Percentiles rank a stretch among this genome's conserved stretches.
Conservation (phyloP, 495 filamentous ascomycete species). For the Chlorociboria aeruginascens region DNA sequence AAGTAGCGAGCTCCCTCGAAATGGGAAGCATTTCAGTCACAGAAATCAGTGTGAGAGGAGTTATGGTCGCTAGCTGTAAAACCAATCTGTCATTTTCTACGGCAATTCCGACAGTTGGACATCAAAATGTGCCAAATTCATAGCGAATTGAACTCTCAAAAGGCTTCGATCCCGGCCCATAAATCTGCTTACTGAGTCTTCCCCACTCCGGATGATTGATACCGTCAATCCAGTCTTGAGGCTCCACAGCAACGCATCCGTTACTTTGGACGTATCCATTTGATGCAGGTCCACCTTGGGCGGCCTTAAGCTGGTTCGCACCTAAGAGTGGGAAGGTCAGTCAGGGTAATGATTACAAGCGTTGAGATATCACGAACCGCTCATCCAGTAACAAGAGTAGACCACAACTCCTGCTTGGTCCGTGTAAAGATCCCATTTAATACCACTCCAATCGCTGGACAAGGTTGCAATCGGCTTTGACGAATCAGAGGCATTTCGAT, state of each 20-base stretch:
- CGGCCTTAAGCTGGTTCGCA: constrained; percentile 3
- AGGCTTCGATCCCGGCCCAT: constrained; percentile 27
- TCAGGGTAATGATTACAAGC: background rate
- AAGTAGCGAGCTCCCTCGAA: too few species aligned
- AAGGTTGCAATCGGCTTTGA: constrained; percentile 48
- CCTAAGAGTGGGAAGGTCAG: background rate
- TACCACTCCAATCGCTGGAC: constrained; percentile 51
- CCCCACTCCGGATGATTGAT: constrained; percentile 74
- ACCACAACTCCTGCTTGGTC: constrained; percentile 73
- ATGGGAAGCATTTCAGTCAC: too few species aligned
- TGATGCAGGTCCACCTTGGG: constrained; percentile 5
- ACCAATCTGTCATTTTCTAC: too few species aligned
- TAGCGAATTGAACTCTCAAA: constrained; percentile 6
- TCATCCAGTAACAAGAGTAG: constrained; percentile 43
- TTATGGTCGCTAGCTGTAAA: too few species aligned
- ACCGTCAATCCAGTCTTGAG: constrained; percentile 64
- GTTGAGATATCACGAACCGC: constrained; percentile 1
- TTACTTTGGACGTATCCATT: constrained; percentile 18
- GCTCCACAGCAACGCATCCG: constrained; percentile 58
- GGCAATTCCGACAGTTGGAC: too few species aligned
- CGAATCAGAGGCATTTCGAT: constrained; percentile 64
- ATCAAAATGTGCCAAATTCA: constrained; percentile 8
- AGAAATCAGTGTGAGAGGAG: too few species aligned
- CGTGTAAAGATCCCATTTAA: constrained; percentile 55
- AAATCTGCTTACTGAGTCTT: constrained; percentile 40